Conservation (phyloP, 192 early-diverging fungal genomes). For the Entomortierella beljakovae region DNA sequence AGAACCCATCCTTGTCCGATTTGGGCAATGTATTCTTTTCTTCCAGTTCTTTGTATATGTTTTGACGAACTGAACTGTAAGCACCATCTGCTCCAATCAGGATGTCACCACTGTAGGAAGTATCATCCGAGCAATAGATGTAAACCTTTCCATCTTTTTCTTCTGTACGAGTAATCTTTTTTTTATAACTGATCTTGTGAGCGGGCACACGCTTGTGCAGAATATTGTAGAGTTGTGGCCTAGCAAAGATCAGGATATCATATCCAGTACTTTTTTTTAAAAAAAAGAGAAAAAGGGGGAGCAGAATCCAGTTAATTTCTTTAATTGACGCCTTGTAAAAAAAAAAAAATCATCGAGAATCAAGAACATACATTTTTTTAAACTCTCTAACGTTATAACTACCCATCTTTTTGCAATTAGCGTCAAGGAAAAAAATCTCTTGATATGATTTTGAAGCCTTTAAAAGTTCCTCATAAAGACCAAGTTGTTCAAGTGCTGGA, state of each 20-base stretch:
- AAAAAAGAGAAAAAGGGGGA: no score
- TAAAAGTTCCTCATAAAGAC: no score
- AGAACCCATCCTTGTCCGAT: neutral
- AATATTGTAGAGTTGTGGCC: neutral
- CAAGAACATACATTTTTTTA: no score
- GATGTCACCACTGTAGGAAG: neutral
- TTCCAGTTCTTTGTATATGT: neutral
- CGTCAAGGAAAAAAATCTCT: no score
- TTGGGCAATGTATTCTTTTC: neutral
- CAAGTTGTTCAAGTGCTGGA: no score
- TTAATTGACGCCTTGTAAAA: no score
- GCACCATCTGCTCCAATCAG: neutral
- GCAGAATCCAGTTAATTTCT: no score
- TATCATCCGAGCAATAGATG: conserved; percentile 6
- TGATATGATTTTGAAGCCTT: no score
- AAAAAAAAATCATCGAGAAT: no score
- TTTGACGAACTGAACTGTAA: conserved; percentile 3
- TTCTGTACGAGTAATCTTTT: neutral
- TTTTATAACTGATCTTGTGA: neutral
- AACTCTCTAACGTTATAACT: no score
- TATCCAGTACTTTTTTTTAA: no score
- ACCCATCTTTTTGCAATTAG: no score
- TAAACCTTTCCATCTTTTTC: neutral
- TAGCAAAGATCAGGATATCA: neutral
- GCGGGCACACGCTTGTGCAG: neutral